Evolutionary conservation across 257 asterid genomes (phyloP), one percentile per base, ranked within the genome.

Genomic region (Petunia secreta): DNA sequence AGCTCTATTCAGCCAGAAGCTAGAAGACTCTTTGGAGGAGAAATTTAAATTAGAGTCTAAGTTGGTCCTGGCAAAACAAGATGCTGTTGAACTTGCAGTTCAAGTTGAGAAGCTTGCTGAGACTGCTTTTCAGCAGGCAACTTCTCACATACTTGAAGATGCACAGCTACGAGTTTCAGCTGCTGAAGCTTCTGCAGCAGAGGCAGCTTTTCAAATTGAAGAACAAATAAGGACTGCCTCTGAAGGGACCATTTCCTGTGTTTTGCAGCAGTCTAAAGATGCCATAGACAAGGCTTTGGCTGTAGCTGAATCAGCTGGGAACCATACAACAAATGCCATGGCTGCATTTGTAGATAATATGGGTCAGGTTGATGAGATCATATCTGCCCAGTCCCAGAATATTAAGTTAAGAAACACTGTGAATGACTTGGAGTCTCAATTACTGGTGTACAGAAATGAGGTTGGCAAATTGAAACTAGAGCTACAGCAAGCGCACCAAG

Each of bases 61-160:
- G 83, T 81, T 86, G 87, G 84, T 83, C 82, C 87, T 86, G 78
- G 89, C 89, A 25, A 83, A 86, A 75, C 78, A 81, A 58, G 89
- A 86, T 81, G 87, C 89, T 63, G 82, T 86, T 83, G 89, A 86
- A 65, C 89, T 86, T 83, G 89, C 89, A 7, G 87, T 86, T 76
- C 89, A 86, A 57, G 87, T 86, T 65, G 89, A 86, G 82, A 86
- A 83, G 80, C 74, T 86, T 84, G 89, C 87, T 11, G 87, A 81
- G 82, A 9, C 79, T 60, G 84, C 89, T 83, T 86, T 86, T 84
- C 89, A 79, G 79, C 89, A 83, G 83, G 89, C 87, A 6, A 86
- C 89, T 39, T 75, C 87, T 65, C 85, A 86, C 87, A 86, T 86
- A 81, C 78, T 86, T 68, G 87, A 83, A 81, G 89, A 86, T 69